Evolutionary conservation across 192 early-diverging fungal species (phyloP).

Genomic region (Dispira simplex): DNA sequence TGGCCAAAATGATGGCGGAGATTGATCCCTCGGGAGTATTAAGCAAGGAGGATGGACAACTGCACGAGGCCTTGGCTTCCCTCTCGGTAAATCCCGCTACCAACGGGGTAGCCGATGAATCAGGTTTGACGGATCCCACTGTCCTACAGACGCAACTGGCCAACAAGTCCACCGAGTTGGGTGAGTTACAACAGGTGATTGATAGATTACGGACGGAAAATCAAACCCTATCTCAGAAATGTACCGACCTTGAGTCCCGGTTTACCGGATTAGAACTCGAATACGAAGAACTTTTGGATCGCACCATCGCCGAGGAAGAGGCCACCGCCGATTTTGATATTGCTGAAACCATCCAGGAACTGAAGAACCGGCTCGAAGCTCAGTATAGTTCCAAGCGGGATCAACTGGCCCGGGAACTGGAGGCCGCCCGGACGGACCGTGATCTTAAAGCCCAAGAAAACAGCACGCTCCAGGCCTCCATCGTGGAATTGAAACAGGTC

Average conservation of each 20-base stretch:
- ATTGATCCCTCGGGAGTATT: constrained; percentile 64
- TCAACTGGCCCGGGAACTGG: constrained; percentile 48
- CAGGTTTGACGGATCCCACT: neutral
- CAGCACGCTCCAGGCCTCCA: too few relatives aligned
- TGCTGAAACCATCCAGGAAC: constrained; percentile 63
- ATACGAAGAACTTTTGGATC: constrained; percentile 67
- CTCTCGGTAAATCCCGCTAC: constrained; percentile 29
- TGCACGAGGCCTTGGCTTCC: constrained; percentile 49
- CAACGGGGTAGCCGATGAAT: neutral
- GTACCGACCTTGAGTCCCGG: constrained; percentile 51
- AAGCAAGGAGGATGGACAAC: constrained; percentile 56
- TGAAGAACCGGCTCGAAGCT: constrained; percentile 68
- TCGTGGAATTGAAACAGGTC: too few relatives aligned
- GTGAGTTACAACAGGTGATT: constrained; percentile 43
- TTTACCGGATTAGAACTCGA: constrained; percentile 56
- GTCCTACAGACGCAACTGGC: neutral
- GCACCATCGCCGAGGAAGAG: constrained; percentile 53
- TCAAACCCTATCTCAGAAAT: constrained; percentile 32
- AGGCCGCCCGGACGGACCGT: constrained; percentile 24
- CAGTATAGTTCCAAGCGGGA: constrained; percentile 71
- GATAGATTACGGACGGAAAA: constrained; percentile 43
- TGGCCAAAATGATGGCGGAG: constrained; percentile 70
- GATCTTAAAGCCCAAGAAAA: constrained; percentile 21
- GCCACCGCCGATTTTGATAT: constrained; percentile 35
- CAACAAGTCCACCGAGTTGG: constrained; percentile 29